These are phyloP conservation scores for Xylaria venustula DNA, from an alignment of 495 filamentous ascomycete species.

Conservation along the genomic window DNA sequence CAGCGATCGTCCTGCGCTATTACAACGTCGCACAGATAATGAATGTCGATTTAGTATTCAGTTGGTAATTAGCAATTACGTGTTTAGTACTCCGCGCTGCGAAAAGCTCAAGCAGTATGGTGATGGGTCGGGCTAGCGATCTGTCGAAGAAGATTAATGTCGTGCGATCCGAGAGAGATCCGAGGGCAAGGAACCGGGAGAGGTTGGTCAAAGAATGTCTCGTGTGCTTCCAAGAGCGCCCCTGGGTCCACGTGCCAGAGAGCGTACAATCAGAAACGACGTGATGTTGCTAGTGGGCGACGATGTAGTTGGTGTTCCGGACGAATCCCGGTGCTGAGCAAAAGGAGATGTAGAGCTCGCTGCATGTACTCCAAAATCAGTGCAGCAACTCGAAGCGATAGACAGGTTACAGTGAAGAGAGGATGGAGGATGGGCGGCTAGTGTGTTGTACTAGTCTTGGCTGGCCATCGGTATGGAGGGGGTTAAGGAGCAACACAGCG, in stretches of 20 bases:
- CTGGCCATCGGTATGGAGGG: not conserved
- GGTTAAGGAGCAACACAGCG: not conserved
- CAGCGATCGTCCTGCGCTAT: not conserved
- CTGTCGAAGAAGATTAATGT: not conserved
- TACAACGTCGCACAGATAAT: not conserved
- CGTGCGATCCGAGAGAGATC: not conserved
- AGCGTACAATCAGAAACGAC: not conserved
- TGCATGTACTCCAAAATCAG: slow-evolving; percentile 3
- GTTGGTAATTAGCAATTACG: slow-evolving; percentile 2
- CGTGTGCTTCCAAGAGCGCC: not conserved
- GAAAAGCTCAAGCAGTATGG: not conserved
- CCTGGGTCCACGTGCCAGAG: slow-evolving; percentile 9
- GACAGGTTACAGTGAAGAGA: not conserved
- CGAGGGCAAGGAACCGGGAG: not conserved
- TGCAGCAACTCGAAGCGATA: slow-evolving; percentile 3
- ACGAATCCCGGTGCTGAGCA: not conserved
- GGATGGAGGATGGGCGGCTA: not conserved
- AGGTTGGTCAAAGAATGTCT: not conserved
- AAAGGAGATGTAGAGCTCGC: not conserved
- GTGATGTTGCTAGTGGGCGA: slow-evolving; percentile 5
- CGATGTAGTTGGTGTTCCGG: slow-evolving; percentile 6
- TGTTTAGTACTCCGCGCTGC: not conserved
- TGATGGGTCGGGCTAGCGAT: not conserved
- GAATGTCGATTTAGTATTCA: not conserved
- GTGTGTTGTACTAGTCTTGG: not conserved